These are phyloP conservation scores for Phytophthora brassicae DNA, from an alignment of 352 stramenopile genomes.

Conservation along the genomic window DNA sequence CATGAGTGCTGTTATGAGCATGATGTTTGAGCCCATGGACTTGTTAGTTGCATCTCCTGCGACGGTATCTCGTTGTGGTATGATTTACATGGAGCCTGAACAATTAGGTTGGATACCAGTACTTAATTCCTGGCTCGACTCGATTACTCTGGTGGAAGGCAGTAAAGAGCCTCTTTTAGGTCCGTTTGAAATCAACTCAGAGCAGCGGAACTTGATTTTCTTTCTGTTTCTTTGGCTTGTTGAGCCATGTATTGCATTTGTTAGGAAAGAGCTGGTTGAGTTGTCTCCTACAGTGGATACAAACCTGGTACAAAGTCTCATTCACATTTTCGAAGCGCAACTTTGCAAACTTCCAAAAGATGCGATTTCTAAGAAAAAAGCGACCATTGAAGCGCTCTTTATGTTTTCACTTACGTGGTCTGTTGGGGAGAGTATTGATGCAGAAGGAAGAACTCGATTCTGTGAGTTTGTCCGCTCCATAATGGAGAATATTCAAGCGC, in stretches of 20 bases:
- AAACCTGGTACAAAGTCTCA: conserved; percentile 87
- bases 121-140: conserved; percentile 90
- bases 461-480: conserved; percentile 83
- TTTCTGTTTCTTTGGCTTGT: conserved; percentile 90
- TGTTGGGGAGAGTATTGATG: conserved; percentile 79
- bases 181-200: conserved; percentile 70
- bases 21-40: conserved; percentile 96
- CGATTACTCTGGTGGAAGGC: conserved; percentile 41
- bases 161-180: conserved; percentile 26
- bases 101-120: conserved; percentile 90
- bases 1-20: conserved; percentile 94
- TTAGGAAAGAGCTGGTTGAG: conserved; percentile 87
- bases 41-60: conserved; percentile 92
- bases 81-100: conserved; percentile 95
- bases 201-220: conserved; percentile 69
- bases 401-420: conserved; percentile 93
- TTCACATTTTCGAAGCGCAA: conserved; percentile 86
- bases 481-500: conserved; percentile 65
- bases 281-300: conserved; percentile 89
- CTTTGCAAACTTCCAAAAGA: conserved; percentile 72
- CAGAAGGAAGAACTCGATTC: conserved; percentile 68
- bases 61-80: conserved; percentile 92
- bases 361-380: conserved; percentile 68
- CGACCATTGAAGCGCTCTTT: conserved; percentile 79
- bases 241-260: conserved; percentile 87